These are phyloP conservation scores for Eutrema japonicum DNA, from an alignment of 345 rosid genomes.

Conservation along the genomic window DNA sequence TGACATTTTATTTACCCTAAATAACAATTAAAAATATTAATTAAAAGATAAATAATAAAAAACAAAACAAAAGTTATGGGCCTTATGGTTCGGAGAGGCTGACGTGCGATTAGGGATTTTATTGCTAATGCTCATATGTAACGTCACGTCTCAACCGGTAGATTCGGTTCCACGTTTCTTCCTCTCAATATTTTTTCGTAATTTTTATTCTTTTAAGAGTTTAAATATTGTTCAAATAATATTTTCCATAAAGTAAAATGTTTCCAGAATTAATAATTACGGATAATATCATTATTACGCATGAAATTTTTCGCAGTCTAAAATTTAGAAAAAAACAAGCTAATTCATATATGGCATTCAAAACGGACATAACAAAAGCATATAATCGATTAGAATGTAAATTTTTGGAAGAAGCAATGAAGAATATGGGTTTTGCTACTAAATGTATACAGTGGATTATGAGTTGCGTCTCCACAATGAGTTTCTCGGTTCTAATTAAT, in stretches of 20 bases:
- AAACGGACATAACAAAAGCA: too few species aligned
- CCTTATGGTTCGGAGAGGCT: slow-evolving; percentile 37
- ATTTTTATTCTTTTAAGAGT: not conserved
- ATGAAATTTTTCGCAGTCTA: too few species aligned
- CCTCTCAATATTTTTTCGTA: not conserved
- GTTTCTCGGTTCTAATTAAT: too few species aligned
- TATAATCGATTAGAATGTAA: too few species aligned
- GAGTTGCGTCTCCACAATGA: too few species aligned
- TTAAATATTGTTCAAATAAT: slow-evolving; percentile 17
- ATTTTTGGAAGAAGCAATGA: too few species aligned
- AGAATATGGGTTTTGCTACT: too few species aligned
- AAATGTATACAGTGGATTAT: too few species aligned
- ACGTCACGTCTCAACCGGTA: slow-evolving; percentile 48
- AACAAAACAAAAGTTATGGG: slow-evolving; percentile 7
- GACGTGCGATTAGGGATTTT: slow-evolving; percentile 43
- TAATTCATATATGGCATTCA: too few species aligned
- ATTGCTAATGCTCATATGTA: slow-evolving; percentile 46
- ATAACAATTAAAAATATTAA: slow-evolving; percentile 25
- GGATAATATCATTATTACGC: too few species aligned
- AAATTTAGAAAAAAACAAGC: too few species aligned
- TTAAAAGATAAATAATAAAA: not conserved
- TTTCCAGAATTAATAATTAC: too few species aligned
- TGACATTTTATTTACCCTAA: slow-evolving; percentile 49
- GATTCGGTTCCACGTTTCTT: slow-evolving; percentile 46
- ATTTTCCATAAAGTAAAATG: not conserved